Conservation (phyloP, 2,329 filamentous ascomycete species). For the Calonectria honghensis region DNA sequence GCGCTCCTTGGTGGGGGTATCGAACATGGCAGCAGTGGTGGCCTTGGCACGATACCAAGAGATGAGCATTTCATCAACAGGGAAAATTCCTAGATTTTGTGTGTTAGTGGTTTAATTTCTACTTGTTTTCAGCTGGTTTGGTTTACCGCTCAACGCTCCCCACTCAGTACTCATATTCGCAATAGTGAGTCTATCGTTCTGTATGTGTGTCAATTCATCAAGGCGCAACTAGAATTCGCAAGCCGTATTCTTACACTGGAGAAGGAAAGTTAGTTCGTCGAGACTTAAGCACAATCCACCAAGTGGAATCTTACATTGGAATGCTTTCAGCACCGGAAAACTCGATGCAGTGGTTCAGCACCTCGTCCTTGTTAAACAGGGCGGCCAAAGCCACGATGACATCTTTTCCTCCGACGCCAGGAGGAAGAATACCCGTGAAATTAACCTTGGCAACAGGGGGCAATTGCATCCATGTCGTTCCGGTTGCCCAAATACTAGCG, state of each 20-base stretch:
- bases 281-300: too few species aligned
- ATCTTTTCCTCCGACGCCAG: conserved; percentile 93
- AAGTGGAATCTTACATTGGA: conserved; percentile 64
- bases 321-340: conserved; percentile 88
- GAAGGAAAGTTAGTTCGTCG: too few species aligned
- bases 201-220: too few species aligned
- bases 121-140: too few species aligned
- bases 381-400: conserved; percentile 93
- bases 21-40: conserved; percentile 79
- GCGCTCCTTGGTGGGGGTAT: conserved; percentile 69
- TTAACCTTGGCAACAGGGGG: conserved; percentile 89
- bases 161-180: conserved; percentile 90
- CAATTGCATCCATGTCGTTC: conserved; percentile 90
- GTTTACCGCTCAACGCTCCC: conserved; percentile 76
- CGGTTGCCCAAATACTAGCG: conserved; percentile 89
- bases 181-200: conserved; percentile 83
- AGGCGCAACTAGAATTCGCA: too few species aligned
- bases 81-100: conserved; percentile 73
- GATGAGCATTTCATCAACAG: conserved; percentile 83
- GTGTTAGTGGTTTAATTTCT: neutral
- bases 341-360: conserved; percentile 93
- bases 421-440: conserved; percentile 83
- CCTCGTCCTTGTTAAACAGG: conserved; percentile 89
- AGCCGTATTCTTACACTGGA: too few species aligned
- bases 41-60: conserved; percentile 87